Evolutionary conservation across 768 basidiomycete genomes (phyloP), one percentile per base, ranked within the genome.

Genomic region (Porpolomopsis calyptriformis): DNA sequence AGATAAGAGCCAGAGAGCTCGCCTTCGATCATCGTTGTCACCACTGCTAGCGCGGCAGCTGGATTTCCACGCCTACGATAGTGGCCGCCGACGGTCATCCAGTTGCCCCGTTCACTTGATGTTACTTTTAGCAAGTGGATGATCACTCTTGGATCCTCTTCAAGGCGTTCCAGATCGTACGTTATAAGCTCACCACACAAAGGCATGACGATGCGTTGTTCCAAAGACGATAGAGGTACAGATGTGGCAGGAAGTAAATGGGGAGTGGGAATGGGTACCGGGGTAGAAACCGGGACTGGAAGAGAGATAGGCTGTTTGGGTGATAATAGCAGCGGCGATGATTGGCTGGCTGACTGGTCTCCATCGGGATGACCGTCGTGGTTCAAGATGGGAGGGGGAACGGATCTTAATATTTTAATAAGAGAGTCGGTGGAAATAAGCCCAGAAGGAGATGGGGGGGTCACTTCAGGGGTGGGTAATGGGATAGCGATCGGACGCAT

Each of bases 71-170:
- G 64, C 19, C 74, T 63, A 40, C 77, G 72, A 59, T 78, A 79
- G 51, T 68, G 64, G 1, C 69, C 74, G 4, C 62, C 77, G 14
- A 76, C 72, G 10, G 71, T 61, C 67, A 80, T 72, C 74, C 77
- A 80, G 48, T 65, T 73, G 23, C 67, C 73, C 40, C 70, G 65
- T 50, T 74, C 75, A 37, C 69, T 68, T 4, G 60, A 58, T 2
- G 72, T 67, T 4, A 58, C 49, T 47, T 66, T 70, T 4, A 81
- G 62, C 8, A 77, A 56, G 33, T 64, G 57, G 27, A 78, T 73
- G 43, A 76, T 67, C 6, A 63, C 57, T 23, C 53, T 50, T 5
- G 73, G 71, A 54, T 77, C 63, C n/a, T 63, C 60, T 47, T 68
- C 64, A 14, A 76, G 63, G 14, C 58, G 49, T 2, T 64, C 56